These are phyloP conservation scores for Eurotiales sp. DNA, from an alignment of 2,329 filamentous ascomycete species.

Conservation along the genomic window DNA sequence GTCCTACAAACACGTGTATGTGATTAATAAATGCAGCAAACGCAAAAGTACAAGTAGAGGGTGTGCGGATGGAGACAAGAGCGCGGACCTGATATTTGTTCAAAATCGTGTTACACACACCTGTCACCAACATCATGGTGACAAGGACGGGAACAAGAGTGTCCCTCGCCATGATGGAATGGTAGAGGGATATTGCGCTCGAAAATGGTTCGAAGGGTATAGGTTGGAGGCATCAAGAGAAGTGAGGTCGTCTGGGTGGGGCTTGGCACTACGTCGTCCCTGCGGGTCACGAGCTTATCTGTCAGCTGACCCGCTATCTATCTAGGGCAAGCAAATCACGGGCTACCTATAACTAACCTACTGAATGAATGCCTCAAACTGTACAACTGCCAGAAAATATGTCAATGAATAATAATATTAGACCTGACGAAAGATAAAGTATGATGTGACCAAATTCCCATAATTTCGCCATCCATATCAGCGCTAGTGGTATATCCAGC, in stretches of 20 bases:
- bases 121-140: conserved; percentile 93
- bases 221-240: neutral
- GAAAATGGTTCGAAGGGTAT: neutral
- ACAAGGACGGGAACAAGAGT: conserved; percentile 79
- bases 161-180: conserved; percentile 61
- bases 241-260: too few relatives aligned
- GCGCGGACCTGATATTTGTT: conserved; percentile 83
- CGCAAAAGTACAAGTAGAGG: conserved; percentile 3
- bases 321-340: too few relatives aligned
- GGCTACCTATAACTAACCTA: too few relatives aligned
- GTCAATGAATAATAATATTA: conserved; percentile 2
- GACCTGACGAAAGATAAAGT: neutral
- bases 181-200: neutral
- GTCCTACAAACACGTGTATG: conserved; percentile 65
- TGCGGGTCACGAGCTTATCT: too few relatives aligned
- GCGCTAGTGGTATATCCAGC: conserved; percentile 12
- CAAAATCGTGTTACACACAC: conserved; percentile 92
- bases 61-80: neutral
- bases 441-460: conserved; percentile 1
- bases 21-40: neutral
- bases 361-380: too few relatives aligned
- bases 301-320: too few relatives aligned
- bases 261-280: too few relatives aligned
- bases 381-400: neutral
- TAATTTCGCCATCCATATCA: conserved; percentile 12